Conservation (phyloP, 176 grass and related monocot species). For the Saccharum spontaneum region DNA sequence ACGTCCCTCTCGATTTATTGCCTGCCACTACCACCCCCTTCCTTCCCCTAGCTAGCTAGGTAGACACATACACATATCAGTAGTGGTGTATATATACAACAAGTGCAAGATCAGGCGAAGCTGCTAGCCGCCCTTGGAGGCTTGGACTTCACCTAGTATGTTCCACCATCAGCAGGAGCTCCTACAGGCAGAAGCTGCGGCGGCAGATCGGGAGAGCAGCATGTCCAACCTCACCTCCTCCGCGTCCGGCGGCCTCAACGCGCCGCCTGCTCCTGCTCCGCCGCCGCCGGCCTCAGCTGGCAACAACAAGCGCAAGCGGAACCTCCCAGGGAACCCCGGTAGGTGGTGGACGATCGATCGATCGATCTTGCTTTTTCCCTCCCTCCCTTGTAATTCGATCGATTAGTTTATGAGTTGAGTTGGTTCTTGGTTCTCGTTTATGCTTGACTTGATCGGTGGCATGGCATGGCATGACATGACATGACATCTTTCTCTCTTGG, state of each 20-base stretch:
- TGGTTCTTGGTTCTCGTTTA: too few relatives aligned
- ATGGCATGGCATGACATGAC: too few relatives aligned
- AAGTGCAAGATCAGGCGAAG: slow-evolving; percentile 21
- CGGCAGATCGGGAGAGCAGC: slow-evolving; percentile 42
- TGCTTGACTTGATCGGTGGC: too few relatives aligned
- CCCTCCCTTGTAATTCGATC: background rate
- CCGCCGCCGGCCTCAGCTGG: slow-evolving; percentile 10
- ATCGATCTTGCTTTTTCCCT: background rate
- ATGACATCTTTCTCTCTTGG: too few relatives aligned
- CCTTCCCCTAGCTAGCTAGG: background rate
- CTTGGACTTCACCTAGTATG: background rate
- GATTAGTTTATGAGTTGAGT: too few relatives aligned
- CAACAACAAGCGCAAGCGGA: slow-evolving; percentile 79
- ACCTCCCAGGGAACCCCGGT: slow-evolving; percentile 93
- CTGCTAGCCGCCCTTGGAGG: background rate
- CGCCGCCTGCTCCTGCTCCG: background rate
- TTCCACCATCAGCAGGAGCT: slow-evolving; percentile 26
- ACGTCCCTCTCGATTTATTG: slow-evolving; percentile 23
- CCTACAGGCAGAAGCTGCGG: background rate
- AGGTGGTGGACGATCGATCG: background rate
- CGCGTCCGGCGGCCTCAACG: slow-evolving; percentile 8
- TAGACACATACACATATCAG: background rate
- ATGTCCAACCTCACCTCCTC: slow-evolving; percentile 61
- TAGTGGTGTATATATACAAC: background rate
- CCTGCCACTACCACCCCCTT: background rate